phyloP scores from a whole-genome alignment of 2,329 filamentous ascomycete genomes.

The Aschersonia sp. region DNA sequence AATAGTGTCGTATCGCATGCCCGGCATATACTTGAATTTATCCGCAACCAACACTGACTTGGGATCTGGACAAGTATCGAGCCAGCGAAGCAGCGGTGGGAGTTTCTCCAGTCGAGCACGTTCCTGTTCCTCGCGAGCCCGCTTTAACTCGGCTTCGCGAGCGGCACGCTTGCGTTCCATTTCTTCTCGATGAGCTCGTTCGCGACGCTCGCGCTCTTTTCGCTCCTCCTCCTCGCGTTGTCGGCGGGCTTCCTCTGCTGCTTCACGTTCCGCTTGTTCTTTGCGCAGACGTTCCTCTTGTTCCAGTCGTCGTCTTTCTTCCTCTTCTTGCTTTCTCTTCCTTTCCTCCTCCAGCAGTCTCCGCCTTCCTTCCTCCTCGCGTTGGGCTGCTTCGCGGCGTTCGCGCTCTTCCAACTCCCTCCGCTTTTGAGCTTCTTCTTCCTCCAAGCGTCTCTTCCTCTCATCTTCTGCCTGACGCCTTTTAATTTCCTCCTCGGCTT shows the following conservation, averaged over 20 bases:
- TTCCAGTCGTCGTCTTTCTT: constrained; percentile 23
- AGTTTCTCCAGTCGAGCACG: constrained; percentile 39
- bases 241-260: constrained; percentile 32
- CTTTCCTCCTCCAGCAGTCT: constrained; percentile 23
- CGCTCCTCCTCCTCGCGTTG: constrained; percentile 38
- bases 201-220: constrained; percentile 32
- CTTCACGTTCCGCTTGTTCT: constrained; percentile 31
- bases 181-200: constrained; percentile 27
- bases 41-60: constrained; percentile 34
- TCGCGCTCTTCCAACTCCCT: constrained; percentile 18
- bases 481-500: neutral
- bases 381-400: constrained; percentile 18
- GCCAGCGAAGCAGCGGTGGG: constrained; percentile 46
- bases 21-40: constrained; percentile 41
- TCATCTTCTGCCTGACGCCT: neutral
- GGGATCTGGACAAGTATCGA: constrained; percentile 37
- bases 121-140: constrained; percentile 39
- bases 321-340: constrained; percentile 19
- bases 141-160: constrained; percentile 35
- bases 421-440: constrained; percentile 18
- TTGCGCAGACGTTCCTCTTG: constrained; percentile 30
- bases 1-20: constrained; percentile 51
- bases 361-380: constrained; percentile 21
- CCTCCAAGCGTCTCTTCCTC: constrained; percentile 14
- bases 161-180: constrained; percentile 33